phyloP scores from a whole-genome alignment of 768 basidiomycete genomes.

The Boletus coccyginus region DNA sequence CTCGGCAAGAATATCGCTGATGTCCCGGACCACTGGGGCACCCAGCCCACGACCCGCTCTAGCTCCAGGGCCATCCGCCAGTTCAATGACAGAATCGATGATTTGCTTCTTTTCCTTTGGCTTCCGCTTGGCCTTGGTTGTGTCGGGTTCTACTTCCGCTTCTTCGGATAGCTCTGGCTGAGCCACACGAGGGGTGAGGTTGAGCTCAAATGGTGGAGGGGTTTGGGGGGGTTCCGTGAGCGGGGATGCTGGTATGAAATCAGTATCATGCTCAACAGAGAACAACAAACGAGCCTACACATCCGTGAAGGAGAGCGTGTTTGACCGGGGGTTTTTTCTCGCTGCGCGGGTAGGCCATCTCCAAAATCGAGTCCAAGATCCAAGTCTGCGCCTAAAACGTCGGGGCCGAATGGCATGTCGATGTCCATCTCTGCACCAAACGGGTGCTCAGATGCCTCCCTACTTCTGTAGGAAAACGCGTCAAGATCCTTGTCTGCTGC shows the following conservation, averaged over 20 bases:
- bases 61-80: constrained; percentile 59
- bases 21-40: constrained; percentile 50
- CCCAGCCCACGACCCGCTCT: constrained; percentile 58
- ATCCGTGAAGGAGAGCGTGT: constrained; percentile 63
- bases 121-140: constrained; percentile 47
- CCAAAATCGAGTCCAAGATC: constrained; percentile 74
- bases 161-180: constrained; percentile 39
- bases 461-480: constrained; percentile 58
- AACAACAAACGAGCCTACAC: constrained; percentile 43
- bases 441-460: constrained; percentile 64
- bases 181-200: constrained; percentile 48
- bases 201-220: constrained; percentile 61
- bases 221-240: constrained; percentile 74
- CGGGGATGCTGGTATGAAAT: constrained; percentile 57
- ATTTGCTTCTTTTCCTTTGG: constrained; percentile 80
- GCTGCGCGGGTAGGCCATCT: constrained; percentile 46
- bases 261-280: constrained; percentile 1
- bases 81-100: constrained; percentile 87
- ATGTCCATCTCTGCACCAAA: constrained; percentile 55
- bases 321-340: constrained; percentile 55
- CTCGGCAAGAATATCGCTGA: constrained; percentile 71
- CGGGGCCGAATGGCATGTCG: constrained; percentile 49
- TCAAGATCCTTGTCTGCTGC: constrained; percentile 56
- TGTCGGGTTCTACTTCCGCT: constrained; percentile 27
- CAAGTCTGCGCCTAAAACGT: constrained; percentile 53